phyloP scores from a whole-genome alignment of 1,139 yeast genomes.

The Yamadazyma diospyri region DNA sequence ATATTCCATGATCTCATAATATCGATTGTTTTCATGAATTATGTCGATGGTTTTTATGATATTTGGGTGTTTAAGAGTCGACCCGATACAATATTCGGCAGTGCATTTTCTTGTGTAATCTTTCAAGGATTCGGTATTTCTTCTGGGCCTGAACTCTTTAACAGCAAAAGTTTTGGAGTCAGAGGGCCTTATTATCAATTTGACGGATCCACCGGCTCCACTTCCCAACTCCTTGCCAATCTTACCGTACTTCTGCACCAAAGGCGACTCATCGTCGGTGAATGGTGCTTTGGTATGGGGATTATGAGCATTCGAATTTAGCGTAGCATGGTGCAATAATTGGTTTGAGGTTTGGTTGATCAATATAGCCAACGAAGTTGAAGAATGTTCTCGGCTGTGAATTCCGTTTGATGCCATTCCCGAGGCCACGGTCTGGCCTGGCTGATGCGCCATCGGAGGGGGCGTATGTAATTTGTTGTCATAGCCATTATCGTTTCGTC shows the following conservation, averaged over 20 bases:
- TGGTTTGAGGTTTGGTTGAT: constrained; percentile 46
- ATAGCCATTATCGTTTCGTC: constrained; percentile 20
- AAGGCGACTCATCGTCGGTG: constrained; percentile 55
- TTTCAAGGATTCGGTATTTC: constrained; percentile 77
- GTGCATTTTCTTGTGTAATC: constrained; percentile 95
- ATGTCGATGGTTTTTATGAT: constrained; percentile 92
- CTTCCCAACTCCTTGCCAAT: constrained; percentile 89
- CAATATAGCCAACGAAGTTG: constrained; percentile 40
- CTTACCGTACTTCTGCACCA: constrained; percentile 82
- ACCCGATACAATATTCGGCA: constrained; percentile 95
- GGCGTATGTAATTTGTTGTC: constrained; percentile 30
- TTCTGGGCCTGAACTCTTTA: constrained; percentile 87
- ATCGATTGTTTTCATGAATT: constrained; percentile 78
- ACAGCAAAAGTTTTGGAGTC: constrained; percentile 92
- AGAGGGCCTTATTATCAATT: constrained; percentile 74
- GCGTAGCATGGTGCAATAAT: constrained; percentile 38
- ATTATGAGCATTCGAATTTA: constrained; percentile 18
- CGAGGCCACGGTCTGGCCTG: constrained; percentile 2
- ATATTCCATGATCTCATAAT: constrained; percentile 96
- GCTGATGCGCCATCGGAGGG: constrained; percentile 20
- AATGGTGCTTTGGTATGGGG: constrained; percentile 35
- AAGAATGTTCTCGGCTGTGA: constrained; percentile 33
- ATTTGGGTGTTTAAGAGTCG: constrained; percentile 91
- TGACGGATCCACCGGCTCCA: constrained; percentile 98
- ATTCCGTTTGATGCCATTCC: constrained; percentile 10